Evolutionary conservation across 1,284 basidiomycete species (phyloP), one percentile per base, ranked within the genome.

Genomic region (Gymnopus androsaceus): DNA sequence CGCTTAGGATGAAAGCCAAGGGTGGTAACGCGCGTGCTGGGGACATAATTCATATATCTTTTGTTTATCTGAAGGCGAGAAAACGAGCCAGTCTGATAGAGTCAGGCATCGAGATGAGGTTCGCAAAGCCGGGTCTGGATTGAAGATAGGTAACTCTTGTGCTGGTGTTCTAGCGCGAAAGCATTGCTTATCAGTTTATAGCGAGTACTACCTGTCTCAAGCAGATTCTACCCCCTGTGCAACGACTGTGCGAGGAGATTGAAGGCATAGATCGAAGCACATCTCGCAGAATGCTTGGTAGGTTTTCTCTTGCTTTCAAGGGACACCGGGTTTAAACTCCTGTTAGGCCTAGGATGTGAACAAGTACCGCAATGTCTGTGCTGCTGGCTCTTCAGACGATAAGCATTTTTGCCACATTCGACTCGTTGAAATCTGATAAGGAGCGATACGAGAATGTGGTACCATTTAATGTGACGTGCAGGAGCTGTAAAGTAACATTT

Each of bases 1-100:
- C 96, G 0, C 75, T 97, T 56, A 83, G 93, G 28, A 88, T 97
- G 87, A 96, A 95, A 72, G 81, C 85, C 1, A 89, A 86, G 62
- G 94, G 95, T 30, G 84, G 83, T 4, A 85, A 84, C 17, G 90
- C 93, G 0, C 85, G 89, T 37, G 84, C 82, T 3, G 95, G 96
- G 48, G 95, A 98, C 70, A 95, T 99, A 57, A 92, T 99, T 59
- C 95, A 0, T 99, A 99, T 70, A 84, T 99, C 54, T 98, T 99
- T 68, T 99, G 96, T 68, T 64, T 92, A 1, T 82, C 84, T 3
- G 84, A 88, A 17, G 87, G 88, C 56, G 91, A 91, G 5, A 94
- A 90, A 70, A 82, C 82, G 1, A 87, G 85, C 3, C 94, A 97
- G 67, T 95, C 95, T 4, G 94, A 98, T 60, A 80, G 87, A 53